phyloP scores from a whole-genome alignment of 805 yeast genomes.

The Wickerhamomyces chambardii region DNA sequence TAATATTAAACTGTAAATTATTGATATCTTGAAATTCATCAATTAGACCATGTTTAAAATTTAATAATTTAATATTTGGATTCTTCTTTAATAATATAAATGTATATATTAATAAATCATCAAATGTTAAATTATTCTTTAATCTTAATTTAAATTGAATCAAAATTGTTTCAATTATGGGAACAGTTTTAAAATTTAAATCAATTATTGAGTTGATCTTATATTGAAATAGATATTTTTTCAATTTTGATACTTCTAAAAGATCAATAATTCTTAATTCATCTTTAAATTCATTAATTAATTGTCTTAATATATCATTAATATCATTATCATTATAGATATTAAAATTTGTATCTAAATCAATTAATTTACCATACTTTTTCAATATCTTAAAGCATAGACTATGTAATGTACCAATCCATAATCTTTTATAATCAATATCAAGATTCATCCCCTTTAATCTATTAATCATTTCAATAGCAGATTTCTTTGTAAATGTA shows the following conservation, averaged over 20 bases:
- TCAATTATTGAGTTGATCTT: conserved; percentile 39
- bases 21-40: conserved; percentile 97
- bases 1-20: conserved; percentile 60
- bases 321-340: conserved; percentile 65
- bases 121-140: conserved; percentile 60
- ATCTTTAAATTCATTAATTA: conserved; percentile 19
- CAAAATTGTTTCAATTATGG: not conserved
- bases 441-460: conserved; percentile 25
- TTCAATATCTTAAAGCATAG: conserved; percentile 57
- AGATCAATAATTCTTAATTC: too few species aligned
- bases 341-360: conserved; percentile 29
- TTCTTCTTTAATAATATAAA: conserved; percentile 33
- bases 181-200: not conserved
- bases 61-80: conserved; percentile 31
- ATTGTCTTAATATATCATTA: conserved; percentile 31
- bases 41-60: conserved; percentile 63
- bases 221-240: conserved; percentile 40
- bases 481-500: conserved; percentile 91
- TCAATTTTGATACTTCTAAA: conserved; percentile 30
- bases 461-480: conserved; percentile 73
- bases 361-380: conserved; percentile 42
- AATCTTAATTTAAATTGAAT: too few species aligned
- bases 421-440: conserved; percentile 31
- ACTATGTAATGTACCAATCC: conserved; percentile 88
- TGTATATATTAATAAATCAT: conserved; percentile 63